phyloP scores from a whole-genome alignment of 352 stramenopile species.

The Phytophthora gonapodyides region DNA sequence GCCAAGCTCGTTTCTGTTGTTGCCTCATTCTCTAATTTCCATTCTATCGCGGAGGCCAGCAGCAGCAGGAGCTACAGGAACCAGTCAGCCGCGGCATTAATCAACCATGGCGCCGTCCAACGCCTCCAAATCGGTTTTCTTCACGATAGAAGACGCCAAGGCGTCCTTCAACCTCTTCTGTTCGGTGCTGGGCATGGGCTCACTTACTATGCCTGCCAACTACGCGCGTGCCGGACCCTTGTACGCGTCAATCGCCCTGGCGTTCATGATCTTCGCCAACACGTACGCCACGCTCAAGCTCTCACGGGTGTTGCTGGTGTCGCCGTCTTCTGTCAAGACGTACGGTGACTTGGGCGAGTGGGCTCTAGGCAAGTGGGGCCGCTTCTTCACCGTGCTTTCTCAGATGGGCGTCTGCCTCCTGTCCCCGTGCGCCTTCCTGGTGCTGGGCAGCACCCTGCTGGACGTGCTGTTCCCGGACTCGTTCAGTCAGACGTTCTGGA shows the following conservation, averaged over 20 bases:
- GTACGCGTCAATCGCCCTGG: slow-evolving; percentile 43
- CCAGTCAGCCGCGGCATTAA: slow-evolving; percentile 2
- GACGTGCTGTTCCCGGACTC: slow-evolving; percentile 52
- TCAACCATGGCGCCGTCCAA: slow-evolving; percentile 27
- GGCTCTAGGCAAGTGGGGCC: slow-evolving; percentile 39
- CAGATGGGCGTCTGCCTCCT: slow-evolving; percentile 52
- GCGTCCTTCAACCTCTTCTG: slow-evolving; percentile 53
- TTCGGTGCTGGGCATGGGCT: slow-evolving; percentile 52
- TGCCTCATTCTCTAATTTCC: slow-evolving; percentile 38
- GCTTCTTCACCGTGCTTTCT: slow-evolving; percentile 47
- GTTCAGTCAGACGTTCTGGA: slow-evolving; percentile 48
- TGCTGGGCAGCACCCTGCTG: slow-evolving; percentile 49
- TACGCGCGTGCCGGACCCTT: slow-evolving; percentile 53
- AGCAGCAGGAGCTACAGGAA: slow-evolving; percentile 12
- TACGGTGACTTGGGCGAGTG: slow-evolving; percentile 52
- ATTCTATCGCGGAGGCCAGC: slow-evolving; percentile 20
- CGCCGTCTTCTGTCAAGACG: slow-evolving; percentile 54
- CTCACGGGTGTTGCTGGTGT: slow-evolving; percentile 50
- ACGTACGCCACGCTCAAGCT: slow-evolving; percentile 55
- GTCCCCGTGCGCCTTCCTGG: slow-evolving; percentile 49
- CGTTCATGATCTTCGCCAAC: slow-evolving; percentile 65
- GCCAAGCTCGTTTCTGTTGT: background rate
- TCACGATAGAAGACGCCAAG: slow-evolving; percentile 59
- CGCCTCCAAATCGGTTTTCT: slow-evolving; percentile 35
- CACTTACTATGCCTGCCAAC: slow-evolving; percentile 59